These are phyloP conservation scores for Cucumis cinereus DNA, from an alignment of 306 rosid species.

Conservation along the genomic window DNA sequence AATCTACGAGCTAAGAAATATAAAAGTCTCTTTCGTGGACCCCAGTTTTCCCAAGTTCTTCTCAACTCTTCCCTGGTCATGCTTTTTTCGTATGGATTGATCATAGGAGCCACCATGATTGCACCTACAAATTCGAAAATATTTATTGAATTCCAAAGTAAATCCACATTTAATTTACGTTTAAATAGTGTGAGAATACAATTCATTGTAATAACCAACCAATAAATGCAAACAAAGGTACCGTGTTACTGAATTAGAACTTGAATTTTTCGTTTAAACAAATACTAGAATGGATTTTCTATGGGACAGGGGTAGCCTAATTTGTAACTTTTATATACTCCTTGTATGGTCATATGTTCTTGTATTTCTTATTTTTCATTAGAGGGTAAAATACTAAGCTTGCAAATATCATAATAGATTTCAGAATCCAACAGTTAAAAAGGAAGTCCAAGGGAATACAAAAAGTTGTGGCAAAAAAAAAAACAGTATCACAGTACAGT, in stretches of 20 bases:
- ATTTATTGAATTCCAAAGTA: conserved; percentile 2
- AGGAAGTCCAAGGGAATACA: not conserved
- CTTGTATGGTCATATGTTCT: not conserved
- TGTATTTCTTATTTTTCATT: not conserved
- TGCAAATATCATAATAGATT: not conserved
- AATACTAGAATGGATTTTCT: not conserved
- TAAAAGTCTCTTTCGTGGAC: conserved; percentile 48
- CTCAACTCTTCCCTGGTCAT: conserved; percentile 71
- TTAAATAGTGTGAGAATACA: not conserved
- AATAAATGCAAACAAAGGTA: not conserved
- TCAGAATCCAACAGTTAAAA: not conserved
- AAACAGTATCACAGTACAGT: not conserved
- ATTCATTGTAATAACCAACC: not conserved
- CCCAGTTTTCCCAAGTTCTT: conserved; percentile 82
- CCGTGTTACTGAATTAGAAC: not conserved
- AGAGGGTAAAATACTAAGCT: not conserved
- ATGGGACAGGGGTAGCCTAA: not conserved
- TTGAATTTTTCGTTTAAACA: not conserved
- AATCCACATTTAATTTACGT: not conserved
- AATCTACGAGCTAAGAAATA: conserved; percentile 59
- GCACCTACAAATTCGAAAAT: conserved; percentile 52
- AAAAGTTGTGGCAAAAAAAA: not conserved
- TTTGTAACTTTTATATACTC: not conserved
- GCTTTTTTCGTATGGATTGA: conserved; percentile 62
- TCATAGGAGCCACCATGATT: conserved; percentile 69